Evolutionary conservation across 345 rosid genomes (phyloP).

Genomic region (Salix brachista): DNA sequence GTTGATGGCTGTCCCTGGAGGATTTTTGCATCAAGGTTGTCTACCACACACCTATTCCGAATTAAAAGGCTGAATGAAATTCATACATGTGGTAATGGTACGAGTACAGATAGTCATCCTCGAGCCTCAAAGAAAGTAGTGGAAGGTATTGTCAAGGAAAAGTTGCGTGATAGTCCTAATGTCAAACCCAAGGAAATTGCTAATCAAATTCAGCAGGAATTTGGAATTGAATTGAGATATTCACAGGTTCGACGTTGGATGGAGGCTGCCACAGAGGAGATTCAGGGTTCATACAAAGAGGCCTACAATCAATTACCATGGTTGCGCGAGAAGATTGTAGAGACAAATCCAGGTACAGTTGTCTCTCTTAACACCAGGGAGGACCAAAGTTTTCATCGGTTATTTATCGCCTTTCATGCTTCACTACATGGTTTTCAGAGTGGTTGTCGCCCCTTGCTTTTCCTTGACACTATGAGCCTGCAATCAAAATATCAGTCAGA

Average conservation of each 20-base stretch:
- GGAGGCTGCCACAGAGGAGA: constrained; percentile 22
- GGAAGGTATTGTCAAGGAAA: constrained; percentile 25
- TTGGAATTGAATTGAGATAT: constrained; percentile 27
- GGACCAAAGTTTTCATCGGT: constrained; percentile 18
- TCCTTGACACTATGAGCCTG: constrained; percentile 19
- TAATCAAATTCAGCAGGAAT: constrained; percentile 18
- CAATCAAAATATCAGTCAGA: constrained; percentile 22
- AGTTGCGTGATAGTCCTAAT: constrained; percentile 18
- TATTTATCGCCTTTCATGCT: constrained; percentile 22
- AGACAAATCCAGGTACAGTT: constrained; percentile 24
- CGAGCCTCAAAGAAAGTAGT: constrained; percentile 28
- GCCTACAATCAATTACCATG: constrained; percentile 25
- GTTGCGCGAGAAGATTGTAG: constrained; percentile 20
- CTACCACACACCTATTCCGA: constrained; percentile 19
- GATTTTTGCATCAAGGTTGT: constrained; percentile 22
- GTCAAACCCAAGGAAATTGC: constrained; percentile 25
- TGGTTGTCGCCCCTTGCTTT: constrained; percentile 26
- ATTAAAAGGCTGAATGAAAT: constrained; percentile 15
- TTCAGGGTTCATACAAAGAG: constrained; percentile 28
- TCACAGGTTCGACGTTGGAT: constrained; percentile 25
- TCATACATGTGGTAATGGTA: constrained; percentile 22
- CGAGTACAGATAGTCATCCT: constrained; percentile 5
- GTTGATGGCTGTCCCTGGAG: constrained; percentile 30
- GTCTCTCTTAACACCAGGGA: constrained; percentile 16
- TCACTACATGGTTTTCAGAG: constrained; percentile 27